Evolutionary conservation across 345 rosid species (phyloP), one percentile per base, ranked within the genome.

Genomic region (Erucastrum elatum): DNA sequence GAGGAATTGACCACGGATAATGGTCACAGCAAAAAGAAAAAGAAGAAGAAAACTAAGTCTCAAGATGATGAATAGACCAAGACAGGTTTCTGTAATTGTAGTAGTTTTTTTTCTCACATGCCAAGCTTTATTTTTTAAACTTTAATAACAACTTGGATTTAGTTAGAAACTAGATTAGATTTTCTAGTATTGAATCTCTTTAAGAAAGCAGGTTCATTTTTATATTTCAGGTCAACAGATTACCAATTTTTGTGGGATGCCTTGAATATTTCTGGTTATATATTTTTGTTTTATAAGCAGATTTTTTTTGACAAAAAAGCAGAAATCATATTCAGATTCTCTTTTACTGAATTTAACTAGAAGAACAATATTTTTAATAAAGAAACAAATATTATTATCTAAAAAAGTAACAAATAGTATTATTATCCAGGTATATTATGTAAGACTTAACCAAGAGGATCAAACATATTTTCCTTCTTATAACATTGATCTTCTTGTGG

Each of bases 1-100:
- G 65, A 83, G 76, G 83, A 88, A 67, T 82, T 81, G 75, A 66
- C 85, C 2, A 65, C 76, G 13, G 76, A 75, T 33, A 49, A 77
- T 63, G 82, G 83, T 8, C 59, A 66, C 55, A 85, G 83, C 69
- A 87, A 82, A 84, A 87, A 84, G 72, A 89, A 82, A 68, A 88
- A 85, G 82, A 79, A 85, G 82, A 80, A 75, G 75, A 75, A 80
- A 80, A 34, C 83, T 1, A 75, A 76, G 16, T 76, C 87, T 0
- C 79, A 84, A 72, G 88, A 84, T 26, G 83, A 84, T 8, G 82
- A 78, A 75, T 86, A 84, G 71, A 58, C 63, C 63, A 64, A 46
- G 25, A 53, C 27, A 6, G 51, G 26, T 17, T 29, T 72, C 1
- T 33, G 25, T 72, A 39, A 10, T 2, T 78, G 17, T 33, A 46